Conservation (phyloP, 257 asterid genomes). For the Fraxinus quadrangulata region DNA sequence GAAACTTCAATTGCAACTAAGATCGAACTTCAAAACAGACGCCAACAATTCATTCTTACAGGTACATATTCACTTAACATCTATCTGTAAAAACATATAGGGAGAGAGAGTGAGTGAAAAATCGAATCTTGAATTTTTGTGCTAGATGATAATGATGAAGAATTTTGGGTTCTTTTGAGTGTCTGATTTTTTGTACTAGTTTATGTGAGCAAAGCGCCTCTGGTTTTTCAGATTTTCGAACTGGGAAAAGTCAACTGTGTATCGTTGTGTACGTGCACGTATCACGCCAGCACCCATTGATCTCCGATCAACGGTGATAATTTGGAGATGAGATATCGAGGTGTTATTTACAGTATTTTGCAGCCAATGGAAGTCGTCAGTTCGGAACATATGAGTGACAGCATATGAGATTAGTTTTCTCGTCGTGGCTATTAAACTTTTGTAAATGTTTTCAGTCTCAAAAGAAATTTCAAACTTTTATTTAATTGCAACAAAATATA, state of each 20-base stretch:
- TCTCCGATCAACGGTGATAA: constrained; percentile 25
- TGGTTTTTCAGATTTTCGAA: constrained; percentile 23
- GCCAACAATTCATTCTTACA: constrained; percentile 6
- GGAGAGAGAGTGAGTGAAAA: constrained; percentile 21
- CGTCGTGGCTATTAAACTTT: not conserved
- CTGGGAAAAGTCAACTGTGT: constrained; percentile 26
- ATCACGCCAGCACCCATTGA: constrained; percentile 6
- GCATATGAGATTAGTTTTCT: constrained; percentile 10
- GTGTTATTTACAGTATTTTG: not conserved
- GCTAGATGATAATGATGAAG: constrained; percentile 21
- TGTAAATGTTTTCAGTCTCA: no score
- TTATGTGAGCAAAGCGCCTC: constrained; percentile 38
- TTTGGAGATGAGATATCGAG: constrained; percentile 22
- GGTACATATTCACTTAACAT: constrained; percentile 18
- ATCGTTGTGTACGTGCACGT: constrained; percentile 25
- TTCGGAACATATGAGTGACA: constrained; percentile 20
- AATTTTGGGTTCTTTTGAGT: constrained; percentile 32
- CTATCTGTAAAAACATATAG: constrained; percentile 31
- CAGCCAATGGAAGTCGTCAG: constrained; percentile 15
- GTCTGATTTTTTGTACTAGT: constrained; percentile 20
- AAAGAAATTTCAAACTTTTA: no score
- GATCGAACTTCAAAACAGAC: constrained; percentile 30
- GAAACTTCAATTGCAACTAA: constrained; percentile 36
- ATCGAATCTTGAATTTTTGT: constrained; percentile 26
- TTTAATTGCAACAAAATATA: no score